Evolutionary conservation across 192 early-diverging fungal genomes (phyloP), one percentile per base, ranked within the genome.

Genomic region (Rhizophagus sp.): DNA sequence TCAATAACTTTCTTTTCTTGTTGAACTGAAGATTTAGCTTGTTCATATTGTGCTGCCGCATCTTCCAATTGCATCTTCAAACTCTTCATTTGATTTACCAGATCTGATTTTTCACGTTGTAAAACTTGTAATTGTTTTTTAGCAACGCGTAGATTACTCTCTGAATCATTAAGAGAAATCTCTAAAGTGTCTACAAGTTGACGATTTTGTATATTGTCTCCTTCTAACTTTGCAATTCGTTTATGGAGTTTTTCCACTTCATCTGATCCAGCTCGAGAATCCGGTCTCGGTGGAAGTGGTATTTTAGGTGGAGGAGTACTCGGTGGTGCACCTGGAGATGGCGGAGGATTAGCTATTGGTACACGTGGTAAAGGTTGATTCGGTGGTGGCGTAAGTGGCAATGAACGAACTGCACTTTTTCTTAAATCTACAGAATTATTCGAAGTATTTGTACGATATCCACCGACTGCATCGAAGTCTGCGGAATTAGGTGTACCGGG

Each of bases 111-210:
- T 63, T 89, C 87, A 1, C 75, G 64, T 27, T 75, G 65, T 52
- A 87, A 49, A 19, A 80, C 41, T 34, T 83, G 82, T 4, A 85
- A 39, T 74, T 88, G 85, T 15, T 83, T 78, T 19, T 81, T 85
- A 12, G 82, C 80, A 19, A 77, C 73, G 71, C 82, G 82, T n/a
- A 88, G 72, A 7, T 79, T 80, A 8, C 70, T 76, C 50, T 90
- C 89, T 4, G 87, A 81, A 33, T 87, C 85, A 5, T 84, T 82
- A 3, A 90, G 75, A 7, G 87, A 81, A 12, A 77, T 44, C 63
- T 90, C 88, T 27, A 90, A 75, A 17, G 81, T 71, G 17, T 82
- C 73, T 17, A 84, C 73, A 10, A 61, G 34, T 75, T 86, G 82
- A 30, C 78, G 75, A 66, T 81, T 81, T 39, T 84, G 80, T 70